Evolutionary conservation across 768 basidiomycete genomes (phyloP).

Genomic region (Boletus rex-veris): DNA sequence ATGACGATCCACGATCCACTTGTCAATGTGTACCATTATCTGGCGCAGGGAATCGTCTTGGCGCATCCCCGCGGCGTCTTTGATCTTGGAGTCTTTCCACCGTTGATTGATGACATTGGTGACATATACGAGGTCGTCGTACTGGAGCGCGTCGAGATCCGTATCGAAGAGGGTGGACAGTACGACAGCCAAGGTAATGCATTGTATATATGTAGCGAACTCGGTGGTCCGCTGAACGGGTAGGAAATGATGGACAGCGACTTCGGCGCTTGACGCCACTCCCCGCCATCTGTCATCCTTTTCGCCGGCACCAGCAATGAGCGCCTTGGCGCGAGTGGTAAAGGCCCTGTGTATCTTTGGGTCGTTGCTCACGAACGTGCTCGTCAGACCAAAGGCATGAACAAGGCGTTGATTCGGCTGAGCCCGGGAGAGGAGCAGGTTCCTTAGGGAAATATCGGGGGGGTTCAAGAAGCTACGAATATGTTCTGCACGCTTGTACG

Average conservation of each 20-base stretch:
- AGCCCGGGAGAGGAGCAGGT: conserved; percentile 19
- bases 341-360: conserved; percentile 27
- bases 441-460: background rate
- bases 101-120: conserved; percentile 38
- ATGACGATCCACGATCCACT: conserved; percentile 36
- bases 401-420: conserved; percentile 24
- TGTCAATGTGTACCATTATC: conserved; percentile 28
- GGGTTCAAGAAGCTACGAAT: conserved; percentile 19
- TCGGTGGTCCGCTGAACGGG: conserved; percentile 1
- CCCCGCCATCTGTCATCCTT: conserved; percentile 12
- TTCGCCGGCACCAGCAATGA: conserved; percentile 11
- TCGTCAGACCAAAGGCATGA: conserved; percentile 34
- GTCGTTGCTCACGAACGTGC: conserved; percentile 50
- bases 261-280: conserved; percentile 15
- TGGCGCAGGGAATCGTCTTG: conserved; percentile 30
- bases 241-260: conserved; percentile 12
- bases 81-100: conserved; percentile 24
- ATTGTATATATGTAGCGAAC: conserved; percentile 42
- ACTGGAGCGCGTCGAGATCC: conserved; percentile 27
- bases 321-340: conserved; percentile 18
- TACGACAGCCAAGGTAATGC: conserved; percentile 40
- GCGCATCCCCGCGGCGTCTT: conserved; percentile 6
- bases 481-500: background rate
- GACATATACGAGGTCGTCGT: conserved; percentile 38
- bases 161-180: conserved; percentile 40